Conservation (phyloP, 2,329 filamentous ascomycete species). For the Berkeleyomyces rouxiae region DNA sequence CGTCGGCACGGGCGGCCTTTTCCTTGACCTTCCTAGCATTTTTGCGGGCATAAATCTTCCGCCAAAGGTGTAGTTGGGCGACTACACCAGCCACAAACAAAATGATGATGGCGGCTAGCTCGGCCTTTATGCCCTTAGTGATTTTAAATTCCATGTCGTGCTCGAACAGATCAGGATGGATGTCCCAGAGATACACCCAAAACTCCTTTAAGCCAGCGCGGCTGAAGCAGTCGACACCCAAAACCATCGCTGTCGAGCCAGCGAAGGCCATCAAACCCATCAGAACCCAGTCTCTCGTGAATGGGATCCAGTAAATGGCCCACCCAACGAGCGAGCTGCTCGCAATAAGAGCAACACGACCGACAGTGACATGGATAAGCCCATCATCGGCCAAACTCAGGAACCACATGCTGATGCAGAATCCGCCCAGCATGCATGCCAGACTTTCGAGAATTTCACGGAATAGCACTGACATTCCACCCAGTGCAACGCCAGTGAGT, state of each 20-base stretch:
- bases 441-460: conserved; percentile 64
- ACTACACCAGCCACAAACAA: conserved; percentile 59
- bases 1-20: conserved; percentile 33
- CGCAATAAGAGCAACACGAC: conserved; percentile 60
- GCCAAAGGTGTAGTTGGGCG: conserved; percentile 78
- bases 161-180: conserved; percentile 66
- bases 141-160: conserved; percentile 65
- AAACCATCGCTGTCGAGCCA: conserved; percentile 59
- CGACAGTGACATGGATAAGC: conserved; percentile 42
- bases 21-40: conserved; percentile 34
- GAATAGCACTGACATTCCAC: conserved; percentile 60
- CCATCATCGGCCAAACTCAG: conserved; percentile 62
- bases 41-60: conserved; percentile 49
- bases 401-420: conserved; percentile 81
- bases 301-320: conserved; percentile 59
- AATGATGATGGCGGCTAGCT: conserved; percentile 62
- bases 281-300: conserved; percentile 61
- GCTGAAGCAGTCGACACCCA: conserved; percentile 85
- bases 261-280: conserved; percentile 64
- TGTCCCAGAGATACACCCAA: conserved; percentile 77
- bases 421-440: conserved; percentile 77
- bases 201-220: conserved; percentile 88
- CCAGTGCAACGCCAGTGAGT: conserved; percentile 56
- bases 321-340: conserved; percentile 52
- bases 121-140: conserved; percentile 71